These are phyloP conservation scores for Apodospora peruviana DNA, from an alignment of 495 filamentous ascomycete genomes.

Conservation along the genomic window DNA sequence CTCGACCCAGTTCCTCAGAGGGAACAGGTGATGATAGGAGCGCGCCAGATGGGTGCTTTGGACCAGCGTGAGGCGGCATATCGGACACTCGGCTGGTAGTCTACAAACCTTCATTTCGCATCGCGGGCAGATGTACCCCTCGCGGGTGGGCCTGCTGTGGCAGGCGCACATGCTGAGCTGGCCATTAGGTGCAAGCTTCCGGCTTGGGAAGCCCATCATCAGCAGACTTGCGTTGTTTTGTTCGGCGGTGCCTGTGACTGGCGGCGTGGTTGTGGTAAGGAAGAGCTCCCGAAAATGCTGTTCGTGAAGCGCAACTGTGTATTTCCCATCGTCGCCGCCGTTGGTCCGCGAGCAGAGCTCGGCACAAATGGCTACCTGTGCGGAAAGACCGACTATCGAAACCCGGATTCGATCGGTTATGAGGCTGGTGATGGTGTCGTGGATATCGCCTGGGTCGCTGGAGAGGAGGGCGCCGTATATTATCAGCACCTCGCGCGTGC, in stretches of 20 bases:
- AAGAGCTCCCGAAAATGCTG: constrained; percentile 84
- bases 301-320: constrained; percentile 83
- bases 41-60: constrained; percentile 92
- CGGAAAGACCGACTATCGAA: constrained; percentile 80
- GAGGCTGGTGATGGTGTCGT: constrained; percentile 74
- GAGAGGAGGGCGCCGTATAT: constrained; percentile 87
- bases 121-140: constrained; percentile 88
- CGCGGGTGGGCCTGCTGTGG: constrained; percentile 74
- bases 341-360: constrained; percentile 88
- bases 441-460: constrained; percentile 91
- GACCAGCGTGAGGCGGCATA: constrained; percentile 88
- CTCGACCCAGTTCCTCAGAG: constrained; percentile 82
- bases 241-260: constrained; percentile 64
- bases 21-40: constrained; percentile 95
- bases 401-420: constrained; percentile 78
- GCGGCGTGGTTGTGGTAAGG: constrained; percentile 82
- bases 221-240: constrained; percentile 70
- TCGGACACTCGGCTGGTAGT: constrained; percentile 86
- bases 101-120: constrained; percentile 87
- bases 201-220: constrained; percentile 98
- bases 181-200: constrained; percentile 67
- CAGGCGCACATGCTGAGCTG: constrained; percentile 77
- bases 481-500: constrained; percentile 86
- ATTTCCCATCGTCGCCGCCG: constrained; percentile 64
- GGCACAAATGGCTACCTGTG: constrained; percentile 84